Percentiles rank a stretch among this genome's conserved stretches.
Evolutionary conservation across 768 basidiomycete genomes (phyloP).

Genomic region (Phanerochaete sordida): DNA sequence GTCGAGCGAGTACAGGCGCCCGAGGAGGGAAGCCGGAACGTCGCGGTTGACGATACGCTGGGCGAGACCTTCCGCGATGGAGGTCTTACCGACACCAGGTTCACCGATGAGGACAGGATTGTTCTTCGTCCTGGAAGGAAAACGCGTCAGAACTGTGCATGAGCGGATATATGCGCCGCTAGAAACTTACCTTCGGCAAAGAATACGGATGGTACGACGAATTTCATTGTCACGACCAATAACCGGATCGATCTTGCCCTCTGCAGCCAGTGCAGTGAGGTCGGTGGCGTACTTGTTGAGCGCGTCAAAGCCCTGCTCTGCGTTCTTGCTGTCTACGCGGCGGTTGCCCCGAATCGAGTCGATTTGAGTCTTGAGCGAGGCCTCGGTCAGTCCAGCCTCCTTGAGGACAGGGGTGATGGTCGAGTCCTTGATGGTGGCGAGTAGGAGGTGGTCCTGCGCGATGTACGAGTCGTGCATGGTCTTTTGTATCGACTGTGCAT

Average conservation of each 20-base stretch:
- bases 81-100: conserved; percentile 94
- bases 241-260: conserved; percentile 94
- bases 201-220: conserved; percentile 76
- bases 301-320: conserved; percentile 93
- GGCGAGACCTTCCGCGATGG: conserved; percentile 92
- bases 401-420: conserved; percentile 65
- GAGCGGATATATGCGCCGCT: background rate
- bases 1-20: conserved; percentile 80
- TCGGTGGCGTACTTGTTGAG: conserved; percentile 86
- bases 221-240: conserved; percentile 94
- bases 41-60: conserved; percentile 95
- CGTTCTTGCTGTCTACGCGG: conserved; percentile 79
- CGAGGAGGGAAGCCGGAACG: conserved; percentile 72
- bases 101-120: conserved; percentile 97
- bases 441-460: conserved; percentile 88
- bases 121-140: conserved; percentile 76
- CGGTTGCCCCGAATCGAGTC: conserved; percentile 80
- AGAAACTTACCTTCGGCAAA: conserved; percentile 61
- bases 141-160: background rate
- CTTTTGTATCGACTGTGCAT: conserved; percentile 76
- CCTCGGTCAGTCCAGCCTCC: conserved; percentile 69
- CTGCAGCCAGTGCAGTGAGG: conserved; percentile 81
- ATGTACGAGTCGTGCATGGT: conserved; percentile 89
- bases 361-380: conserved; percentile 70
- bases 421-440: conserved; percentile 76